These are phyloP conservation scores for Vanderwaltozyma tropicalis DNA, from an alignment of 805 yeast genomes.

Conservation along the genomic window DNA sequence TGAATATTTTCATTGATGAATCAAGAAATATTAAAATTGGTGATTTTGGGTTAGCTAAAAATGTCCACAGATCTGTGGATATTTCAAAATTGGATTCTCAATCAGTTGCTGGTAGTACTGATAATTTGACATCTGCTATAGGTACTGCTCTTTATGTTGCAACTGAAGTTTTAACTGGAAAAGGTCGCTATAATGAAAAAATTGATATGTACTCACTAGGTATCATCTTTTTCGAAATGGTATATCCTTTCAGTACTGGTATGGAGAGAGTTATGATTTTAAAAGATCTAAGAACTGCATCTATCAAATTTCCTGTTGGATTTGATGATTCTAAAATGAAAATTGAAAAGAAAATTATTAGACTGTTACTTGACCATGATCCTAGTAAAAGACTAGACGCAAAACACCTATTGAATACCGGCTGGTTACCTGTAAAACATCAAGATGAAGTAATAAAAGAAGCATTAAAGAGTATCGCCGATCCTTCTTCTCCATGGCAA, in stretches of 20 bases:
- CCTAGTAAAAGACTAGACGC: constrained; percentile 79
- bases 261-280: constrained; percentile 84
- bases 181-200: constrained; percentile 75
- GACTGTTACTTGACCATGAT: constrained; percentile 61
- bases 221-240: constrained; percentile 91
- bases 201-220: constrained; percentile 96
- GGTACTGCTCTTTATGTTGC: constrained; percentile 95
- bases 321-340: constrained; percentile 43
- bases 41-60: constrained; percentile 94
- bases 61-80: constrained; percentile 47
- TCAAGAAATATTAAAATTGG: constrained; percentile 86
- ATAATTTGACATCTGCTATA: constrained; percentile 81
- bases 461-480: constrained; percentile 74
- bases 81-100: constrained; percentile 25
- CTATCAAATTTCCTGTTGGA: constrained; percentile 60
- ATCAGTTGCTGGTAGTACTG: constrained; percentile 30
- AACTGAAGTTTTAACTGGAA: constrained; percentile 67
- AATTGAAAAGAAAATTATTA: constrained; percentile 59
- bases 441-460: constrained; percentile 85
- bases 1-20: constrained; percentile 89
- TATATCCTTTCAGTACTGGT: constrained; percentile 71
- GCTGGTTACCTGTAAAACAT: constrained; percentile 76
- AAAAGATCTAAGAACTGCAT: constrained; percentile 47
- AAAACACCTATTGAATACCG: constrained; percentile 59
- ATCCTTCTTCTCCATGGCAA: constrained; percentile 91